A percentile compares a stretch with the other conserved stretches of the same genome.
phyloP scores from a whole-genome alignment of 1,139 yeast species.

The Taphrina communis region DNA sequence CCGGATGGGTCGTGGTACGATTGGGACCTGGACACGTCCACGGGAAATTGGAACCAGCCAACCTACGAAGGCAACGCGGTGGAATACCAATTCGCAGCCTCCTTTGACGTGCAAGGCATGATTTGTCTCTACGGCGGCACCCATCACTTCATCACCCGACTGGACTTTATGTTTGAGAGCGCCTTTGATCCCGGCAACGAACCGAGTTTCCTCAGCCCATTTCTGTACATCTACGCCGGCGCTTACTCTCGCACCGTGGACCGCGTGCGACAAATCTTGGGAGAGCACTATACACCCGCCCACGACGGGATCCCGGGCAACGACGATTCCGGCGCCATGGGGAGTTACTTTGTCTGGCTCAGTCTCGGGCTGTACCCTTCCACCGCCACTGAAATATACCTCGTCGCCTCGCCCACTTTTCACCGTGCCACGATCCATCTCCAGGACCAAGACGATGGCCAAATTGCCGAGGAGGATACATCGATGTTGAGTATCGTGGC shows the following conservation, averaged over 20 bases:
- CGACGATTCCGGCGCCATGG: slow-evolving; percentile 39
- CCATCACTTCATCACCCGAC: slow-evolving; percentile 11
- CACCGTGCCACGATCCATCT: slow-evolving; percentile 1
- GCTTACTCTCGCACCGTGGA: slow-evolving; percentile 33
- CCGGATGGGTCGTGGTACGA: slow-evolving; percentile 33
- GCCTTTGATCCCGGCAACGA: slow-evolving; percentile 40
- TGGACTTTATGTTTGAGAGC: slow-evolving; percentile 34
- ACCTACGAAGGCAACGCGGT: slow-evolving; percentile 36
- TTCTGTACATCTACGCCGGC: slow-evolving; percentile 36
- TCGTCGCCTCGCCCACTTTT: slow-evolving; percentile 33
- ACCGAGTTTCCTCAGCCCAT: slow-evolving; percentile 38
- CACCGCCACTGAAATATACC: slow-evolving; percentile 31
- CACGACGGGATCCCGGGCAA: slow-evolving; percentile 39
- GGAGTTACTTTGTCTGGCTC: slow-evolving; percentile 35
- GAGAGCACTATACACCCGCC: slow-evolving; percentile 19
- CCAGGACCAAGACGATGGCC: no score
- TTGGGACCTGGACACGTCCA: slow-evolving; percentile 34
- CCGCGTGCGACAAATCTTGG: slow-evolving; percentile 21
- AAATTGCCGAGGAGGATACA: background rate
- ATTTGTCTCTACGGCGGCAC: slow-evolving; percentile 35
- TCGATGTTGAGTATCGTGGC: slow-evolving; percentile 10
- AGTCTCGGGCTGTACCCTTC: slow-evolving; percentile 35
- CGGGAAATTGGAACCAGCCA: slow-evolving; percentile 36
- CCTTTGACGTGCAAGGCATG: slow-evolving; percentile 35
- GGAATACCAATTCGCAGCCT: slow-evolving; percentile 37